These are phyloP conservation scores for Rhytidiadelphus loreus DNA, from an alignment of 225 moss, liverwort and hornwort species.

Conservation along the genomic window DNA sequence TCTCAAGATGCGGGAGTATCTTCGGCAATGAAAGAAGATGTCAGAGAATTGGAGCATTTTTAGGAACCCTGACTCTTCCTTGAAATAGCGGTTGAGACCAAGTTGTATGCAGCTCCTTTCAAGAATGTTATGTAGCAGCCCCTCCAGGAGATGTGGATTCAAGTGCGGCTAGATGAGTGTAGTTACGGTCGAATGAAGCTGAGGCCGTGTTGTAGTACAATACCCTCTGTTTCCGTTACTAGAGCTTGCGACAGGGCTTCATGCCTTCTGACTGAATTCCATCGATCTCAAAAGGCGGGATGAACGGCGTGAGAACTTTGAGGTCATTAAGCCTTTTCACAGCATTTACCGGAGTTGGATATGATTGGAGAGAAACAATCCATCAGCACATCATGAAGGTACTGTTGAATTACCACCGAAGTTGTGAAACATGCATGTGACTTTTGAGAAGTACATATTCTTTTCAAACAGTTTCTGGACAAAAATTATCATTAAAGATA, in stretches of 20 bases:
- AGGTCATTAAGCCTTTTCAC: neutral
- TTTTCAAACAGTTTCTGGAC: too few species aligned
- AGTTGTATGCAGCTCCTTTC: neutral
- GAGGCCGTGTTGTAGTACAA: neutral
- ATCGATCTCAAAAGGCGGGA: neutral
- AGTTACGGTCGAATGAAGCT: neutral
- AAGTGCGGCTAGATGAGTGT: neutral
- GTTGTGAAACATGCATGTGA: neutral
- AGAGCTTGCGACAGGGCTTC: neutral
- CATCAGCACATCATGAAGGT: neutral
- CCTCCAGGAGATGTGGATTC: neutral
- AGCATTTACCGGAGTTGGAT: neutral
- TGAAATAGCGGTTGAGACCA: neutral
- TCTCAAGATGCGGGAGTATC: neutral
- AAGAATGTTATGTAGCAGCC: neutral
- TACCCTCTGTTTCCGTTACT: neutral
- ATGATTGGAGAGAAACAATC: neutral
- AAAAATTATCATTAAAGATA: neutral
- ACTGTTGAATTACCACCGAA: neutral
- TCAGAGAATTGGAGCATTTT: neutral
- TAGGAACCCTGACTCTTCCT: neutral
- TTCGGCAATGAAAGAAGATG: neutral
- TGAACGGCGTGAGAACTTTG: neutral
- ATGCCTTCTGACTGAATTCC: neutral
- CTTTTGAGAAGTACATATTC: neutral